These are phyloP conservation scores for Termitomyces sp. DNA, from an alignment of 768 basidiomycete genomes.

Conservation along the genomic window DNA sequence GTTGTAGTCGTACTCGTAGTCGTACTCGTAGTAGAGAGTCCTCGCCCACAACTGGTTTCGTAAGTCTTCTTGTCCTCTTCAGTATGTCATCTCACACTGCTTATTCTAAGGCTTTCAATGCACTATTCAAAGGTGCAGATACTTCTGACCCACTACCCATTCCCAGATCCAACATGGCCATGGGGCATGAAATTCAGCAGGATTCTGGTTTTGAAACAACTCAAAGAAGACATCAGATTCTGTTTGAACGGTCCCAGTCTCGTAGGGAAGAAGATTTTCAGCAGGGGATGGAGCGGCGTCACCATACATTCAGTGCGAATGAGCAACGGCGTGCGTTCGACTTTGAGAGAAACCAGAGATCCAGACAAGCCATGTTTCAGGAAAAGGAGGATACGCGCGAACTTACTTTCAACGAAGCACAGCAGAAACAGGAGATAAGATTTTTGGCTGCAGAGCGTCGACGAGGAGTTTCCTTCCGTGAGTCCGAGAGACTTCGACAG, in stretches of 20 bases:
- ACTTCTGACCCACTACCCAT: background rate
- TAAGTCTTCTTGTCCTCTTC: background rate
- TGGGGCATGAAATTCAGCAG: background rate
- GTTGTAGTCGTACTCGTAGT: too few species aligned
- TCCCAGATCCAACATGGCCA: background rate
- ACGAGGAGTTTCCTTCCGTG: background rate
- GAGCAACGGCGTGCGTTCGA: background rate
- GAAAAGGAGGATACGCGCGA: background rate
- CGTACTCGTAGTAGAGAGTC: too few species aligned
- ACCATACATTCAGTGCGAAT: constrained; percentile 3
- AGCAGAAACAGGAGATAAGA: background rate
- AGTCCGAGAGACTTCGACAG: background rate
- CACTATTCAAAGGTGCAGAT: background rate
- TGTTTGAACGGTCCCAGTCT: constrained; percentile 1
- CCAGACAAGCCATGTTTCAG: background rate
- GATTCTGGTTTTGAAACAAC: background rate
- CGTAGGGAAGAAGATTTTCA: constrained; percentile 4
- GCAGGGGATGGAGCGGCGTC: background rate
- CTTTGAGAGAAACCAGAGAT: constrained; percentile 1
- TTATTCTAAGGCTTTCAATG: background rate
- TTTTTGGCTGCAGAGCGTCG: background rate
- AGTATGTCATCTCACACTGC: background rate
- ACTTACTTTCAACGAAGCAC: background rate
- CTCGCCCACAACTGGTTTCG: background rate
- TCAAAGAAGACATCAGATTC: background rate